Conservation (phyloP, 2,329 filamentous ascomycete genomes). For the Paramyrothecium roridum region DNA sequence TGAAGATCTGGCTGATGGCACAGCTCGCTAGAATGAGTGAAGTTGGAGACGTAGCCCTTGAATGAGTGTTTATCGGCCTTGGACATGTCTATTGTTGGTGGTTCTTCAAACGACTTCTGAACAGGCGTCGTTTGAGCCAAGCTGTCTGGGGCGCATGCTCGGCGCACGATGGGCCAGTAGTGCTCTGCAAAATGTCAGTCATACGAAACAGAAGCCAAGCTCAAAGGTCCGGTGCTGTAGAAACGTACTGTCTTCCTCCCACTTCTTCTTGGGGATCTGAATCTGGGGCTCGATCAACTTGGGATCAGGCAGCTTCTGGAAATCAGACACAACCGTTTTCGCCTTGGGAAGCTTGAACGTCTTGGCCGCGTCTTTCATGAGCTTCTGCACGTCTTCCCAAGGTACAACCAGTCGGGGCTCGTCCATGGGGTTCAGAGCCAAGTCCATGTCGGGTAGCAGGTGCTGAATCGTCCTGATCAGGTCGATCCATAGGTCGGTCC, state of each 20-base stretch:
- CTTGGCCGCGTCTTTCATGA: constrained; percentile 50
- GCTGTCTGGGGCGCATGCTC: constrained; percentile 62
- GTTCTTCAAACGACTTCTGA: constrained; percentile 39
- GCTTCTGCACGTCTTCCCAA: constrained; percentile 57
- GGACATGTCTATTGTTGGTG: constrained; percentile 41
- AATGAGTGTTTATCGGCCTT: constrained; percentile 46
- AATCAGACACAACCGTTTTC: constrained; percentile 41
- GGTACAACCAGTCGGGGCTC: constrained; percentile 62
- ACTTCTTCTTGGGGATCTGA: constrained; percentile 37
- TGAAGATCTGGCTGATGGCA: constrained; percentile 65
- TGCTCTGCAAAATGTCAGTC: constrained; percentile 29
- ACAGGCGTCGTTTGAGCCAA: constrained; percentile 48
- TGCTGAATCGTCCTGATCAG: constrained; percentile 51
- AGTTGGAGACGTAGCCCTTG: constrained; percentile 60
- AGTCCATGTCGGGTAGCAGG: constrained; percentile 63
- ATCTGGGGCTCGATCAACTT: constrained; percentile 30
- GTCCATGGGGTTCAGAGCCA: constrained; percentile 65
- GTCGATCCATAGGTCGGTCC: constrained; percentile 54
- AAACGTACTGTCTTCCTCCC: constrained; percentile 48
- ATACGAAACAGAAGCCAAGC: not conserved
- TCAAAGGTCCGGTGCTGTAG: not conserved
- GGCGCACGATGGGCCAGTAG: constrained; percentile 56
- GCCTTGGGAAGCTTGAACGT: constrained; percentile 40
- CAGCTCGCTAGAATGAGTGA: constrained; percentile 56
- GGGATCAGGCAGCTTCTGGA: constrained; percentile 36